Evolutionary conservation across 1,139 yeast genomes (phyloP).

Genomic region (Pichia sp.): DNA sequence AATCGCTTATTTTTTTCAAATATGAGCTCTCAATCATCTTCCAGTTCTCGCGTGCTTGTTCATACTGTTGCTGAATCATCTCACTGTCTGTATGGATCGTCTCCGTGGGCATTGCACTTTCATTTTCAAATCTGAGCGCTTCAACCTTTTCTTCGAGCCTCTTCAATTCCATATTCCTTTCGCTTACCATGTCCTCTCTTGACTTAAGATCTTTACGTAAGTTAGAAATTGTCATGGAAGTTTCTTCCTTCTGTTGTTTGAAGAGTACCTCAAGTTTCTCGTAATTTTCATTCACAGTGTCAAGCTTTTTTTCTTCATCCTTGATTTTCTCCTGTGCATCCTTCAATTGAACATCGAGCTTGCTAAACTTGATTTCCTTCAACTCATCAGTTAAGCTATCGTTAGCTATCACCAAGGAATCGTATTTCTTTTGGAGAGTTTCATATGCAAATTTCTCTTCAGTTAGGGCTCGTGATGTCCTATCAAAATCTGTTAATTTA

Average conservation of each 20-base stretch:
- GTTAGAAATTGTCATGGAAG: slow-evolving; percentile 22
- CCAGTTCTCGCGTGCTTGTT: slow-evolving; percentile 41
- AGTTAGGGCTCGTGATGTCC: slow-evolving; percentile 21
- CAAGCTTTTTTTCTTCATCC: slow-evolving; percentile 30
- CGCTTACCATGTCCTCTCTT: slow-evolving; percentile 28
- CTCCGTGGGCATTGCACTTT: slow-evolving; percentile 11
- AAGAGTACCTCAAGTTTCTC: slow-evolving; percentile 36
- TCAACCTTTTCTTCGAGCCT: slow-evolving; percentile 47
- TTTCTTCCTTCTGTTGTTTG: slow-evolving; percentile 35
- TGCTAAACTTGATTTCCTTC: slow-evolving; percentile 26
- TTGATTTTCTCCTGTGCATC: slow-evolving; percentile 32
- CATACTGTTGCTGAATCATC: slow-evolving; percentile 56
- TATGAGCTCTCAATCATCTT: slow-evolving; percentile 27
- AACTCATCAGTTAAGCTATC: slow-evolving; percentile 23
- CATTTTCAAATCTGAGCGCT: slow-evolving; percentile 27
- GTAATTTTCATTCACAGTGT: slow-evolving; percentile 30
- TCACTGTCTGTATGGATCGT: slow-evolving; percentile 26
- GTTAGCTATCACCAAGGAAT: slow-evolving; percentile 19
- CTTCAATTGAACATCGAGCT: slow-evolving; percentile 36
- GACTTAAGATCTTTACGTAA: slow-evolving; percentile 27
- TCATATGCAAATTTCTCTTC: slow-evolving; percentile 23
- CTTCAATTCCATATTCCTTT: slow-evolving; percentile 38
- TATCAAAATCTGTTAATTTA: slow-evolving; percentile 20
- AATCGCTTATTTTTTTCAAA: slow-evolving; percentile 24
- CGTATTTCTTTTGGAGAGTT: slow-evolving; percentile 23